Conservation (phyloP, 2,329 filamentous ascomycete genomes). For the Aspergillus niger region DNA sequence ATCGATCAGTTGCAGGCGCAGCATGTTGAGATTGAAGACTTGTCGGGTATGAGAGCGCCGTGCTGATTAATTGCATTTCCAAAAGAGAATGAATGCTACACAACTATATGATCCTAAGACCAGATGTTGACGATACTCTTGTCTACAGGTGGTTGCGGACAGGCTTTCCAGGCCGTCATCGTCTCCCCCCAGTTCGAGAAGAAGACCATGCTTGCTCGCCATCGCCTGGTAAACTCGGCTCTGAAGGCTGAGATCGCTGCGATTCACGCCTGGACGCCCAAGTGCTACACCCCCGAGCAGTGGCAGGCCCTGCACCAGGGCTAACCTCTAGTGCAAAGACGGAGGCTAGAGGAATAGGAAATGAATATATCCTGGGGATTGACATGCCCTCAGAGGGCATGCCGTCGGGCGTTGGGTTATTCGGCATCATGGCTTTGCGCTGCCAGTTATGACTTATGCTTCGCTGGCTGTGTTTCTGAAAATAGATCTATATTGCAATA, state of each 20-base stretch:
- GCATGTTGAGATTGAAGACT: constrained; percentile 85
- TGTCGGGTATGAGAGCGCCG: constrained; percentile 68
- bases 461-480: constrained; percentile 9
- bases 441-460: constrained; percentile 3
- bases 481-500: constrained; percentile 9
- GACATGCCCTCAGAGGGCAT: constrained; percentile 15
- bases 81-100: background rate
- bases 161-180: constrained; percentile 70
- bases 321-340: background rate
- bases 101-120: background rate
- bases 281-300: constrained; percentile 88
- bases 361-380: constrained; percentile 19
- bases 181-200: constrained; percentile 70
- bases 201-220: constrained; percentile 77
- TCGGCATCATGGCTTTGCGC: constrained; percentile 5
- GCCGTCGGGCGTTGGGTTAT: constrained; percentile 18
- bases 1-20: constrained; percentile 69
- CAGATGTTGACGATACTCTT: background rate
- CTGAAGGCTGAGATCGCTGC: constrained; percentile 84
- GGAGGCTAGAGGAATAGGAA: background rate
- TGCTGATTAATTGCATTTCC: constrained; percentile 9
- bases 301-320: constrained; percentile 68
- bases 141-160: constrained; percentile 65
- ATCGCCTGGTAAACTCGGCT: constrained; percentile 80
- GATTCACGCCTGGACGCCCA: constrained; percentile 94